Percentiles rank a stretch among this genome's conserved stretches.
Evolutionary conservation across 345 rosid genomes (phyloP).

Genomic region (Eucalyptus sp.): DNA sequence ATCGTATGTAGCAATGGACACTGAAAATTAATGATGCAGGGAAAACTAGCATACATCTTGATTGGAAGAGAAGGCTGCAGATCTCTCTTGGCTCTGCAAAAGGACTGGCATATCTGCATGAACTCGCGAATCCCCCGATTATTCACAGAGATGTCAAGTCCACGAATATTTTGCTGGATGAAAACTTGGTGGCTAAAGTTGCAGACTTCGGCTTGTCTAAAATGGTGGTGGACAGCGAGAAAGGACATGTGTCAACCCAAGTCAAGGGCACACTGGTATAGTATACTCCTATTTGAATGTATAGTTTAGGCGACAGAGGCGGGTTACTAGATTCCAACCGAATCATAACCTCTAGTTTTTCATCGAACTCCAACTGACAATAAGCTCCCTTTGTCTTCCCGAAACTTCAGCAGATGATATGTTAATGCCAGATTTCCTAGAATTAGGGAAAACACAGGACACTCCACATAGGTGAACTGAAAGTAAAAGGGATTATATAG

Average conservation of each 20-base stretch:
- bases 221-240: background rate
- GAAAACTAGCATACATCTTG: background rate
- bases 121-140: conserved; percentile 14
- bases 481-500: background rate
- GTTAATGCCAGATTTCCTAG: background rate
- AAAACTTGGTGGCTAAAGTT: conserved; percentile 10
- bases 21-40: background rate
- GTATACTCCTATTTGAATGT: background rate
- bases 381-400: background rate
- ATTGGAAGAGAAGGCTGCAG: conserved; percentile 8
- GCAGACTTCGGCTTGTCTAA: conserved; percentile 21
- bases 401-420: background rate
- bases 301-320: background rate
- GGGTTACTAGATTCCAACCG: background rate
- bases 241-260: conserved; percentile 7
- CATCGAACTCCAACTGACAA: background rate
- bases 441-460: background rate
- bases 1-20: background rate
- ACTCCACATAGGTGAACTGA: background rate
- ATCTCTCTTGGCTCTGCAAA: conserved; percentile 13
- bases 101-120: conserved; percentile 19
- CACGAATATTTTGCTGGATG: conserved; percentile 9
- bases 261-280: conserved; percentile 18
- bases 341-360: background rate
- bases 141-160: conserved; percentile 22